Percentiles rank a stretch among this genome's conserved stretches.
These are phyloP conservation scores for Aspergillus asperescens DNA, from an alignment of 495 filamentous ascomycete genomes.

Conservation along the genomic window DNA sequence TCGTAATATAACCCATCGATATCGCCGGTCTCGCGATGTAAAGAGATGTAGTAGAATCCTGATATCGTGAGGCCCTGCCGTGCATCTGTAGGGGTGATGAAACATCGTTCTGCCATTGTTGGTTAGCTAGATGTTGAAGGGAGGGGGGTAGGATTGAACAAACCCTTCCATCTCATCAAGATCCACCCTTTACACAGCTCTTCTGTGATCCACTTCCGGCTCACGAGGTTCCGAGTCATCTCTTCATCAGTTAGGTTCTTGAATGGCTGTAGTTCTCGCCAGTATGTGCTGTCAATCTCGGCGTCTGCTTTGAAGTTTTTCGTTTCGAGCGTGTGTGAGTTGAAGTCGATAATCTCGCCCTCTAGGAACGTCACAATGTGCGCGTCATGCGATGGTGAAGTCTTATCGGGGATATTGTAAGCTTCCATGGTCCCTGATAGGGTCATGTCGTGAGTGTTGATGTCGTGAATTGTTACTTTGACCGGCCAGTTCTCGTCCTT, in stretches of 20 bases:
- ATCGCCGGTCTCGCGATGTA: conserved; percentile 54
- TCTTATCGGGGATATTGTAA: conserved; percentile 63
- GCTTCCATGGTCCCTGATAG: conserved; percentile 76
- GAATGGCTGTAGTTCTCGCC: conserved; percentile 67
- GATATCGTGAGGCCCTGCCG: conserved; percentile 63
- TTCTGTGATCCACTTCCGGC: conserved; percentile 49
- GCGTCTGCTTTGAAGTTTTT: conserved; percentile 58
- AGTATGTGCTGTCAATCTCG: conserved; percentile 62
- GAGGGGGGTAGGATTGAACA: conserved; percentile 14
- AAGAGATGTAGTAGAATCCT: conserved; percentile 70
- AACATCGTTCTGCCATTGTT: conserved; percentile 54
- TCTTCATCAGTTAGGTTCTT: conserved; percentile 52
- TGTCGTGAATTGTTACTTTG: conserved; percentile 63
- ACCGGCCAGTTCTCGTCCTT: conserved; percentile 66
- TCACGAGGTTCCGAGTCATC: conserved; percentile 54
- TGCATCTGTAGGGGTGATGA: conserved; percentile 57
- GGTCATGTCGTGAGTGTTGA: conserved; percentile 59
- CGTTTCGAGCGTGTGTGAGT: conserved; percentile 60
- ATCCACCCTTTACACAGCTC: conserved; percentile 57
- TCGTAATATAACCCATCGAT: conserved; percentile 72
- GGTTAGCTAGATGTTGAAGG: conserved; percentile 5
- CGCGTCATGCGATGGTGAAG: conserved; percentile 48
- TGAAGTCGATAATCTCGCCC: conserved; percentile 74
- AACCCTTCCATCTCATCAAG: conserved; percentile 75
- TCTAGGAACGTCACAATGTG: conserved; percentile 70